These are phyloP conservation scores for Aspergillus spinulosporus DNA, from an alignment of 2,329 filamentous ascomycete genomes.

Conservation along the genomic window DNA sequence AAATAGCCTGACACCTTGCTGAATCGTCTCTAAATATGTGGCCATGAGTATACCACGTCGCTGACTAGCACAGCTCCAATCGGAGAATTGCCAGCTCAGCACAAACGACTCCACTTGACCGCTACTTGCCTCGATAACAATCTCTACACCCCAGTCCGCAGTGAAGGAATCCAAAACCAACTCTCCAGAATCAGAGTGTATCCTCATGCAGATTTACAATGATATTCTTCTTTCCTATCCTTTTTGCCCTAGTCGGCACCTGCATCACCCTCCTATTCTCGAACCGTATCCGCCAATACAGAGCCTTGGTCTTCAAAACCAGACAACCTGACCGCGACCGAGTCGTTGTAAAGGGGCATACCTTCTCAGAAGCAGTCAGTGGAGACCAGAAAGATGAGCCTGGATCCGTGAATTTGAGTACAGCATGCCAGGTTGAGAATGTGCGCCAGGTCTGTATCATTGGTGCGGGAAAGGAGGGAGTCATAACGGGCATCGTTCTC, in stretches of 20 bases:
- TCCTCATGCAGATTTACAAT: neutral
- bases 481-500: slow-evolving; percentile 27
- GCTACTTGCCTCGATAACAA: neutral
- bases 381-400: neutral
- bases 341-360: slow-evolving; percentile 24
- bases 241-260: slow-evolving; percentile 19
- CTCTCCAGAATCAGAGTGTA: neutral
- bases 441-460: slow-evolving; percentile 28
- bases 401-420: too few relatives aligned
- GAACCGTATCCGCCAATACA: slow-evolving; percentile 9
- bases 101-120: neutral
- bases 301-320: neutral
- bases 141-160: neutral
- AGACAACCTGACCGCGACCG: slow-evolving; percentile 1
- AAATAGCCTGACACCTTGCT: too few relatives aligned
- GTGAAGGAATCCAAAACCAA: neutral
- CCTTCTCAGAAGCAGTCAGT: slow-evolving; percentile 21
- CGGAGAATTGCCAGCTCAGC: neutral
- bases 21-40: neutral
- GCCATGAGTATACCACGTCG: neutral
- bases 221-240: slow-evolving; percentile 21
- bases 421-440: slow-evolving; percentile 10
- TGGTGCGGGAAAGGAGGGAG: slow-evolving; percentile 28
- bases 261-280: slow-evolving; percentile 18
- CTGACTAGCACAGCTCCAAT: neutral